Evolutionary conservation across 2,329 filamentous ascomycete genomes (phyloP).

Genomic region (Phoma sp.): DNA sequence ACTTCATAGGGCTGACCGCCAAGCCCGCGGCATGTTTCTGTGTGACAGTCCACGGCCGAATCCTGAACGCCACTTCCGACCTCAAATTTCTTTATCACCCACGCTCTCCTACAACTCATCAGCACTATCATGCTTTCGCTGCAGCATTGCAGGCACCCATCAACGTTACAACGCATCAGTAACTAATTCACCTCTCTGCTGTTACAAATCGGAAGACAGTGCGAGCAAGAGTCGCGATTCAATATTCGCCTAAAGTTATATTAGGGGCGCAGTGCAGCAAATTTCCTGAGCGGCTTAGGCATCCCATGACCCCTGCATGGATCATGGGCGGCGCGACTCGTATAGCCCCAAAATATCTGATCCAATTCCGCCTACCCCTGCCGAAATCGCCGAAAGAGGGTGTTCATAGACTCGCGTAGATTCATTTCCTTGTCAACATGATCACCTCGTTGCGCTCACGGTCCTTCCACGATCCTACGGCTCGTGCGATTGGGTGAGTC

Average conservation of each 20-base stretch:
- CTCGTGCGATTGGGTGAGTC: constrained; percentile 3
- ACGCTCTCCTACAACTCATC: neutral
- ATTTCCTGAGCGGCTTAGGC: constrained; percentile 16
- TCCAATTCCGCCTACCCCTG: constrained; percentile 15
- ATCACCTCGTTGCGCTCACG: neutral
- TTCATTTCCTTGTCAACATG: constrained; percentile 7
- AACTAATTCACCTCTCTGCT: neutral
- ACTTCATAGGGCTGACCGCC: constrained; percentile 1
- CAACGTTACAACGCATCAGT: neutral
- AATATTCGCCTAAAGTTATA: constrained; percentile 7
- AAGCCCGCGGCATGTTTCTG: constrained; percentile 3
- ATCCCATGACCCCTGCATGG: constrained; percentile 9
- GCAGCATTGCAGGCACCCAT: neutral
- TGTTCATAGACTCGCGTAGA: constrained; percentile 10
- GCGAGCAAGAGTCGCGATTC: constrained; percentile 1
- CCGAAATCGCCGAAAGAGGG: constrained; percentile 2
- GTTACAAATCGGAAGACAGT: neutral
- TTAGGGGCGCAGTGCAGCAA: constrained; percentile 14
- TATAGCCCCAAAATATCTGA: constrained; percentile 11
- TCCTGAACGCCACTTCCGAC: constrained; percentile 15
- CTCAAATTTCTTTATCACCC: constrained; percentile 8
- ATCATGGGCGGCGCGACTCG: constrained; percentile 3
- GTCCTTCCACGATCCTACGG: neutral
- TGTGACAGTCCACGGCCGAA: neutral
- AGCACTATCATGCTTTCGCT: neutral